phyloP scores from a whole-genome alignment of 257 asterid species.

The Orobanche coerulescens region DNA sequence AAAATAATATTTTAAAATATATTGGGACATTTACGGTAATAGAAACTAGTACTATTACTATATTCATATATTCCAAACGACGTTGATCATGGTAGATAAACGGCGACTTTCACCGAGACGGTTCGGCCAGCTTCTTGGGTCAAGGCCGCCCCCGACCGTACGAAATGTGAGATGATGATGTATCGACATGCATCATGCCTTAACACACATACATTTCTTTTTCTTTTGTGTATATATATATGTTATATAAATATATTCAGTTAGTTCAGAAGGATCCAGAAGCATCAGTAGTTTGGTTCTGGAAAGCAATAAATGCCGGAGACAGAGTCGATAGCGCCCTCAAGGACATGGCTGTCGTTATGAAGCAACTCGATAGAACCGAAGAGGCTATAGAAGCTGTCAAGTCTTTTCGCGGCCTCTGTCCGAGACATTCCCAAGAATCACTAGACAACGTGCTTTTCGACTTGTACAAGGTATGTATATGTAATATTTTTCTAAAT shows the following conservation, averaged over 20 bases:
- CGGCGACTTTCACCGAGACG: no score
- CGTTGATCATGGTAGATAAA: no score
- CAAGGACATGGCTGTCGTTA: constrained; percentile 77
- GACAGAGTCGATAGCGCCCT: constrained; percentile 78
- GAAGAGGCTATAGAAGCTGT: constrained; percentile 75
- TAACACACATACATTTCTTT: no score
- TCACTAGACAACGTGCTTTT: constrained; percentile 75
- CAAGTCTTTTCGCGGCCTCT: constrained; percentile 48
- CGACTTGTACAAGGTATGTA: constrained; percentile 62
- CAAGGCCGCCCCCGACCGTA: no score
- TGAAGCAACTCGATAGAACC: constrained; percentile 65
- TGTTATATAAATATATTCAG: constrained; percentile 16
- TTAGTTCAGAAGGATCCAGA: constrained; percentile 63
- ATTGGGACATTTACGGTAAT: no score
- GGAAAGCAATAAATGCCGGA: constrained; percentile 71
- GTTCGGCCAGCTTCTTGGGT: no score
- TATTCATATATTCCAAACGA: no score
- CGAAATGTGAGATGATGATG: no score
- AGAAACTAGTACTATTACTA: no score
- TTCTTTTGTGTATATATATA: no score
- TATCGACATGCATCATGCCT: no score
- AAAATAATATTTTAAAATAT: no score
- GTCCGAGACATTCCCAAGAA: constrained; percentile 58
- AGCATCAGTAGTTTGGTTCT: constrained; percentile 58
- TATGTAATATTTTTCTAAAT: not conserved